These are phyloP conservation scores for Chaetomium sp. DNA, from an alignment of 2,329 filamentous ascomycete species.

Conservation along the genomic window DNA sequence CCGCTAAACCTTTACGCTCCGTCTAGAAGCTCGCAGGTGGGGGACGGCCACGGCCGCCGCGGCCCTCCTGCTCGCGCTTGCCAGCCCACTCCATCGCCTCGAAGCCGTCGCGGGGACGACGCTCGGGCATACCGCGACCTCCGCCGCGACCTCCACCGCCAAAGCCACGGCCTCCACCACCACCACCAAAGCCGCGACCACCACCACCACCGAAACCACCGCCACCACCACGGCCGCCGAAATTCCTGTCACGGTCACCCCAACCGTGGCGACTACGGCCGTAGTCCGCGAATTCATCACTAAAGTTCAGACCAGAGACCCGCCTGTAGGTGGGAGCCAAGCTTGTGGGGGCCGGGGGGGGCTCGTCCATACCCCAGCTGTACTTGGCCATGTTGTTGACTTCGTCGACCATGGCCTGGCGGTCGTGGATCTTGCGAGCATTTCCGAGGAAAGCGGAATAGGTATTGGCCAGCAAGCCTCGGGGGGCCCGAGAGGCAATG, in stretches of 20 bases:
- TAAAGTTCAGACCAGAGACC: too few species aligned
- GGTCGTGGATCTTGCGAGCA: slow-evolving; percentile 33
- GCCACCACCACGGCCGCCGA: slow-evolving; percentile 12
- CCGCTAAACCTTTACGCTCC: too few species aligned
- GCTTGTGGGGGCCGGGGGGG: slow-evolving; percentile 35
- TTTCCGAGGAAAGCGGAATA: slow-evolving; percentile 56
- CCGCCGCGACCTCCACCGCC: slow-evolving; percentile 9
- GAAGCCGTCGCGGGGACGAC: background rate
- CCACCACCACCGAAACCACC: slow-evolving; percentile 9
- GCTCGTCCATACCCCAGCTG: slow-evolving; percentile 46
- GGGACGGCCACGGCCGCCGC: background rate
- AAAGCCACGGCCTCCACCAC: slow-evolving; percentile 17
- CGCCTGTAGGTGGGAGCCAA: slow-evolving; percentile 26
- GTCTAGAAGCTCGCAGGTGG: too few species aligned
- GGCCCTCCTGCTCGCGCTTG: background rate
- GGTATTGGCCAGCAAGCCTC: slow-evolving; percentile 36
- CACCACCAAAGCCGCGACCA: slow-evolving; percentile 15
- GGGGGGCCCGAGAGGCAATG: slow-evolving; percentile 38
- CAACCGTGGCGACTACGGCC: slow-evolving; percentile 27
- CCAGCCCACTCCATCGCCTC: too few species aligned
- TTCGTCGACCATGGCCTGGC: slow-evolving; percentile 36
- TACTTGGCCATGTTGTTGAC: slow-evolving; percentile 48
- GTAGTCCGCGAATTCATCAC: too few species aligned
- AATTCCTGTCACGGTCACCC: slow-evolving; percentile 18
- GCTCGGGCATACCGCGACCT: background rate